Conservation (phyloP, 164 flowering plant genomes). For the Santalum album region DNA sequence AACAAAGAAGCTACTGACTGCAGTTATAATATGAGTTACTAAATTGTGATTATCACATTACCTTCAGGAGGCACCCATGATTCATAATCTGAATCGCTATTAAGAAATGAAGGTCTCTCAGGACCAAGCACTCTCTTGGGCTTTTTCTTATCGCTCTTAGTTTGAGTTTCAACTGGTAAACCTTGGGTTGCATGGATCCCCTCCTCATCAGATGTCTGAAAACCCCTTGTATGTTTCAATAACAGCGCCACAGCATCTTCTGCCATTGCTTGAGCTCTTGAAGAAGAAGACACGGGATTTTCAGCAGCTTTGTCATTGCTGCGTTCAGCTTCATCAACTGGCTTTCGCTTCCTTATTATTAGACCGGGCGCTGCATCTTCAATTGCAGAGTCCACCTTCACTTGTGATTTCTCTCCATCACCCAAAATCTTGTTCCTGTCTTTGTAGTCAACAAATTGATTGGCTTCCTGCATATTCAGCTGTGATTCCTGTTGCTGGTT, state of each 20-base stretch:
- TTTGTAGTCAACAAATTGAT: constrained; percentile 75
- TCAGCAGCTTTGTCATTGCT: constrained; percentile 22
- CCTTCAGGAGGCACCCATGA: constrained; percentile 97
- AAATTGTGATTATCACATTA: constrained; percentile 14
- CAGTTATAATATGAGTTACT: not conserved
- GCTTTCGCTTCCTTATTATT: constrained; percentile 79
- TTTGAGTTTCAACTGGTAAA: constrained; percentile 2
- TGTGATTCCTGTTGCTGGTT: constrained; percentile 19
- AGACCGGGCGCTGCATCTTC: constrained; percentile 80
- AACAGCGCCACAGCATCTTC: constrained; percentile 80
- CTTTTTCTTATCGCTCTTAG: constrained; percentile 31
- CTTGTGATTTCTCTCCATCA: constrained; percentile 14
- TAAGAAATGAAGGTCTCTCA: constrained; percentile 67
- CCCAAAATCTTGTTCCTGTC: constrained; percentile 53
- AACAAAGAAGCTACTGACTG: not conserved
- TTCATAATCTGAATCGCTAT: constrained; percentile 36
- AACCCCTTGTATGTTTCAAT: constrained; percentile 67
- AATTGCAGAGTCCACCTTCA: constrained; percentile 24
- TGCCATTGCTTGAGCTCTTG: constrained; percentile 34
- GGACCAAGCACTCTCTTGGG: constrained; percentile 76
- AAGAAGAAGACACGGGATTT: constrained; percentile 19
- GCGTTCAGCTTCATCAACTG: constrained; percentile 26
- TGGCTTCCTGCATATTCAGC: constrained; percentile 23
- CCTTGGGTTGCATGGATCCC: constrained; percentile 15
- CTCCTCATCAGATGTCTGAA: constrained; percentile 32